Evolutionary conservation across 805 yeast species (phyloP).

Genomic region (Metschnikowia shivogae): DNA sequence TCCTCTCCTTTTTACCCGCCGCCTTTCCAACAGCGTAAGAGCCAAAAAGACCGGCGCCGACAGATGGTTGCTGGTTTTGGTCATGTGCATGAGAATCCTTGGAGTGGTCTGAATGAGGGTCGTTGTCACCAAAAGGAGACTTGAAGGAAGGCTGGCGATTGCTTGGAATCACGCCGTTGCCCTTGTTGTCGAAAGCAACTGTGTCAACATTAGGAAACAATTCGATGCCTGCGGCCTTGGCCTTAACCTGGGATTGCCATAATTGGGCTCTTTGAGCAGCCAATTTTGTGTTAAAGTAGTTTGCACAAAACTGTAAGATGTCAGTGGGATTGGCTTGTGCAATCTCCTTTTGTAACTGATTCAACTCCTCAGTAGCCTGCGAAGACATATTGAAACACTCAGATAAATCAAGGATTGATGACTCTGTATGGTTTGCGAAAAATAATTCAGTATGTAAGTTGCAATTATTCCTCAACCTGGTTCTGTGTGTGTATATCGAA

Average conservation of each 20-base stretch:
- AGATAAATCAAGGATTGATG: not conserved
- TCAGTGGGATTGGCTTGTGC: constrained; percentile 56
- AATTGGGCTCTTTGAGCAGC: constrained; percentile 54
- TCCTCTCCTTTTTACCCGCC: constrained; percentile 17
- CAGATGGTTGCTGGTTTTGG: not conserved
- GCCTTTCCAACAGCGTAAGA: constrained; percentile 10
- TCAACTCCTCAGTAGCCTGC: constrained; percentile 46
- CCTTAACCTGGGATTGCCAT: constrained; percentile 48
- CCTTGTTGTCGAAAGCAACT: constrained; percentile 29
- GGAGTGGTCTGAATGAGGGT: constrained; percentile 53
- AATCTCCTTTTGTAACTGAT: constrained; percentile 56
- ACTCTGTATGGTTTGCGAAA: not conserved
- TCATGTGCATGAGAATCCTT: constrained; percentile 22
- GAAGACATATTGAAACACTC: constrained; percentile 9
- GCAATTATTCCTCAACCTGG: not conserved
- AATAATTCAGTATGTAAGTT: not conserved
- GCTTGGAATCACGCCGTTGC: constrained; percentile 21
- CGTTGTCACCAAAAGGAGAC: constrained; percentile 60
- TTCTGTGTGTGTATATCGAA: not conserved
- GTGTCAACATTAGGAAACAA: constrained; percentile 40
- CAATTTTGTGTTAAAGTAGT: constrained; percentile 61
- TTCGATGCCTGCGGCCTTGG: constrained; percentile 47
- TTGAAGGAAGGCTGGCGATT: constrained; percentile 48
- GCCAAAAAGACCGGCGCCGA: constrained; percentile 20
- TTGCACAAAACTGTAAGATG: constrained; percentile 69